Evolutionary conservation across 2,329 filamentous ascomycete genomes (phyloP), one percentile per base, ranked within the genome.

Genomic region (Aspergillus oerlinghausenensis): DNA sequence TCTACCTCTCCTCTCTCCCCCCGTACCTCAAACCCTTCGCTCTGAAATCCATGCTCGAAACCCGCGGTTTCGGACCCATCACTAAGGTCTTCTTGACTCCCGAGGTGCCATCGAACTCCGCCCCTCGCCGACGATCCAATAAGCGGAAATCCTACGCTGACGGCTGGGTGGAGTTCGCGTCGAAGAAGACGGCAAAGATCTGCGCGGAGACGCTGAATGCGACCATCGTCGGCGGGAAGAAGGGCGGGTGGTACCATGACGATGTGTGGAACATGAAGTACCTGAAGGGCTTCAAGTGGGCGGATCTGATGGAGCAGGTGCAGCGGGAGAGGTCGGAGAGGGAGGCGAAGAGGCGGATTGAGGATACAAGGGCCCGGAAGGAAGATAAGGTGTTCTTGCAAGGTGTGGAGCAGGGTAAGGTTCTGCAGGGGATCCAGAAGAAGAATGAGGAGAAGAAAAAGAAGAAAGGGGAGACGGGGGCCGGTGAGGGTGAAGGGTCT

Each of bases 221-320:
- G 28, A 67, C 67, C 3, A 73, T 71, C 7, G 67, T 80, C 7
- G 76, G 76, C 17, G 76, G 76, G 3, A 67, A 68, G 32, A 78
- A 79, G 64, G 74, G 74, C 2, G 72, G 75, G 4, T 79, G 70
- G 65, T 79, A 79, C 54, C 72, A 74, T 51, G 77, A 78, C 60
- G 77, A 78, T 63, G 63, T 79, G 28, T 76, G 70, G 71, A 79
- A 77, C 58, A 77, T 79, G 68, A 77, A 75, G 54, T 79, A 79
- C 55, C 63, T 79, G 49, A 61, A 63, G 10, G 73, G 74, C 3
- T 75, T 77, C 56, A 70, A 69, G 52, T 79, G 77, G 77, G 67
- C 65, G 21, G 75, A 79, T 65, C 58, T 79, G 58, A 77, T 77
- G 71, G 76, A 78, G 53, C 73, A 74, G 49, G 69, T 78, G 19